Evolutionary conservation across 2,329 filamentous ascomycete genomes (phyloP), one percentile per base, ranked within the genome.

Genomic region (Teratosphaeria pseudoeucalypti): DNA sequence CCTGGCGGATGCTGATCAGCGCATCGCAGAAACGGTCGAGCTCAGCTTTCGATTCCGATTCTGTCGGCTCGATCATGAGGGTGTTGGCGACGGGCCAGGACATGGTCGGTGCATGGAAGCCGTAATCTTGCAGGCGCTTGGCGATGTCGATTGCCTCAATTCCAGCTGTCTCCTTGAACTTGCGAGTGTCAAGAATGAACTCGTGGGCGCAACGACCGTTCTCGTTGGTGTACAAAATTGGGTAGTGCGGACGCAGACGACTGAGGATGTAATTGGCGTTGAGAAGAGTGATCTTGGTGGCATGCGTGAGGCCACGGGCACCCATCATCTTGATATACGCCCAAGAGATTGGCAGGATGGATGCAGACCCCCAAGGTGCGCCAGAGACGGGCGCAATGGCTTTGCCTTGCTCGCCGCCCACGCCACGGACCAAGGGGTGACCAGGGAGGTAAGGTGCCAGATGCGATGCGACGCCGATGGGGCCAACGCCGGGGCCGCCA

Each of bases 41-140:
- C 79, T 97, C 92, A 63, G 87, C 87, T 74, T 94, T 92, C 75
- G 84, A 89, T 79, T 97, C 92, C 14, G 87, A 92, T 77, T 96
- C 92, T 0, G 92, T 97, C 2, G 92, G 92, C 78, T 97, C 92
- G 65, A 97, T 95, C 92, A 97, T 97, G 53, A 97, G 84, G 0
- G 92, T 96, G 76, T 95, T 95, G 57, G 90, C 83, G 2, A 97
- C 91, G 1, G 92, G 92, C 89, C 90, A 96, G 72, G 86, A 91
- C 92, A 97, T 96, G 57, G 92, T 97, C 0, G 92, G 92, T 1
- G 92, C 89, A 75, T 97, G 92, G 83, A 97, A 97, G 52, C 92
- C 92, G 72, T 95, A 97, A 73, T 97, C 92, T 76, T 96, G 92
- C 23, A 97, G 84, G 63, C 92, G 89, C 81, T 97, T 97, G 70